Percentiles rank a stretch among this genome's conserved stretches.
phyloP scores from a whole-genome alignment of 1,284 basidiomycete genomes.

The Ustilago bromivora region DNA sequence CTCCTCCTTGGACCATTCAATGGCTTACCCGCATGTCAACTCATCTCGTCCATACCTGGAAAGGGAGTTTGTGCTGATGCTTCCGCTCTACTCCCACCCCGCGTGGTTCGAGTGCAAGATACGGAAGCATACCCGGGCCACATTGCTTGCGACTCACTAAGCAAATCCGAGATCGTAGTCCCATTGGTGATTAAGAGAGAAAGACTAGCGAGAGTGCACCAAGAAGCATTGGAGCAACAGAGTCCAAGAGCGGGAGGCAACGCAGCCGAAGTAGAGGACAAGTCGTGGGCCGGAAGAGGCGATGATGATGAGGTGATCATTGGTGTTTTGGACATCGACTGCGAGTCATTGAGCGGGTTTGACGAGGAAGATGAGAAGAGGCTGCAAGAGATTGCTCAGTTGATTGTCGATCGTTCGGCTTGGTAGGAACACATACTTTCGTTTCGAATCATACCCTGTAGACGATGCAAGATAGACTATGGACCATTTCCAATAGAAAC shows the following conservation, averaged over 20 bases:
- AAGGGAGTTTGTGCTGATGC: conserved; percentile 71
- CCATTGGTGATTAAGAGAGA: conserved; percentile 64
- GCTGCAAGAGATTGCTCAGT: conserved; percentile 62
- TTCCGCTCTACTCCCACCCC: conserved; percentile 58
- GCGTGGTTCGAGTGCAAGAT: conserved; percentile 66
- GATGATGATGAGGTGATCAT: conserved; percentile 62
- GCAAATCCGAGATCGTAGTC: conserved; percentile 70
- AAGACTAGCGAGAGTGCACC: conserved; percentile 32
- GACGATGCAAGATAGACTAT: conserved; percentile 5
- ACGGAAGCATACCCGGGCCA: conserved; percentile 70
- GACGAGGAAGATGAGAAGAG: conserved; percentile 67
- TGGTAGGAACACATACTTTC: conserved; percentile 26
- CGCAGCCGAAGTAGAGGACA: conserved; percentile 10
- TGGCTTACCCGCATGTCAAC: conserved; percentile 70
- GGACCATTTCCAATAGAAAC: not conserved
- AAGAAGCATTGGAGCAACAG: conserved; percentile 29
- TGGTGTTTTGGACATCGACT: conserved; percentile 71
- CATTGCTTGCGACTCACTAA: conserved; percentile 71
- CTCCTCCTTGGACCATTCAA: conserved; percentile 70
- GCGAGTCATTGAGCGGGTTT: conserved; percentile 68
- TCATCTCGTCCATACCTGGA: conserved; percentile 62
- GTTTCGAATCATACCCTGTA: conserved; percentile 8
- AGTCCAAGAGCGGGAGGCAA: conserved; percentile 1
- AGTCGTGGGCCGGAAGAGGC: conserved; percentile 61
- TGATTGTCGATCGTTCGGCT: conserved; percentile 51